Evolutionary conservation across 2,329 filamentous ascomycete species (phyloP).

Genomic region (Colletotrichum tamarilloi): DNA sequence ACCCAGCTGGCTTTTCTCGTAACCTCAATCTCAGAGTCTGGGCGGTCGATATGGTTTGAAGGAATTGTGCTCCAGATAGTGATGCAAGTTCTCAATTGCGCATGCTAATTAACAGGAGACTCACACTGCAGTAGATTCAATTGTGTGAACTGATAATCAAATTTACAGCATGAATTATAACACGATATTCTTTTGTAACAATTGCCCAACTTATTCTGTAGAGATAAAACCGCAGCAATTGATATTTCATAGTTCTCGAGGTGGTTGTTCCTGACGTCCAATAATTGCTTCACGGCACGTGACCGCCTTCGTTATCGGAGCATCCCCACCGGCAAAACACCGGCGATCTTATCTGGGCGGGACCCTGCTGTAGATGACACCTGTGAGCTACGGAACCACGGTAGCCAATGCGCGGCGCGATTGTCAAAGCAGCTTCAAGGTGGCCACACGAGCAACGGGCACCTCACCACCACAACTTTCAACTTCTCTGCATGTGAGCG

Average conservation of each 20-base stretch:
- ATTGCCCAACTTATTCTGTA: too few species aligned
- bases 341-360: constrained; percentile 13
- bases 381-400: constrained; percentile 30
- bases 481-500: constrained; percentile 46
- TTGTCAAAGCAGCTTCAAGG: constrained; percentile 7
- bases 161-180: too few species aligned
- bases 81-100: too few species aligned
- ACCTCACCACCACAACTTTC: constrained; percentile 19
- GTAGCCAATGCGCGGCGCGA: constrained; percentile 17
- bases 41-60: too few species aligned
- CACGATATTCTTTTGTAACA: too few species aligned
- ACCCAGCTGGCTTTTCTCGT: too few species aligned
- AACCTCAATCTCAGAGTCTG: too few species aligned
- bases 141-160: too few species aligned
- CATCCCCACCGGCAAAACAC: constrained; percentile 2
- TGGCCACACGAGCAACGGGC: constrained; percentile 1
- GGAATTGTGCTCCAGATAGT: too few species aligned
- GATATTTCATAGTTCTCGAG: background rate
- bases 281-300: background rate
- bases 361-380: constrained; percentile 33
- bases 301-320: background rate
- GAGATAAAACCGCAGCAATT: background rate
- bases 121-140: too few species aligned
- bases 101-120: too few species aligned
- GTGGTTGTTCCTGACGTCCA: background rate